Conservation (phyloP, 441 rosid genomes). For the Melastoma candidum region DNA sequence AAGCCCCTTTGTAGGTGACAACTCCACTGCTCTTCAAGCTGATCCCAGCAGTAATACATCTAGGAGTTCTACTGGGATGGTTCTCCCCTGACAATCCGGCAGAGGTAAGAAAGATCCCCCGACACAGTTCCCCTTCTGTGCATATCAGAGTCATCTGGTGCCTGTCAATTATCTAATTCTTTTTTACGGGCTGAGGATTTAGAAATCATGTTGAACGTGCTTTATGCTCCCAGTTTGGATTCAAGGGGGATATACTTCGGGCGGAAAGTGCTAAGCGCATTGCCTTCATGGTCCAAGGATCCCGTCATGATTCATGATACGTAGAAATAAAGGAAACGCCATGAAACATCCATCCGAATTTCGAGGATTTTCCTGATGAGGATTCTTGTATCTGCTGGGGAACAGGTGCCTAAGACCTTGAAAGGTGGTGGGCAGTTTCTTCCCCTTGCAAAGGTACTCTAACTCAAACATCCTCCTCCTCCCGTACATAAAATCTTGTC, state of each 20-base stretch:
- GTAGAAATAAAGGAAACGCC: slow-evolving; percentile 17
- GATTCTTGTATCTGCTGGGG: slow-evolving; percentile 52
- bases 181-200: slow-evolving; percentile 12
- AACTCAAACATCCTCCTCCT: slow-evolving; percentile 8
- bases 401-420: slow-evolving; percentile 46
- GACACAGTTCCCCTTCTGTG: neutral
- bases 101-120: slow-evolving; percentile 44
- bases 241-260: slow-evolving; percentile 76
- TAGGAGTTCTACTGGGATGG: slow-evolving; percentile 88
- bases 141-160: slow-evolving; percentile 7
- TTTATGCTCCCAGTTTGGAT: slow-evolving; percentile 78
- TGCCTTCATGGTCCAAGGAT: slow-evolving; percentile 74
- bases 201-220: slow-evolving; percentile 32
- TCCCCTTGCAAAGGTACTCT: slow-evolving; percentile 22
- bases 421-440: slow-evolving; percentile 27
- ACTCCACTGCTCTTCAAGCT: slow-evolving; percentile 94
- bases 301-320: slow-evolving; percentile 73
- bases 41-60: slow-evolving; percentile 84
- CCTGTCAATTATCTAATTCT: slow-evolving; percentile 7
- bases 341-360: slow-evolving; percentile 28
- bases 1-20: slow-evolving; percentile 49
- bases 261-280: slow-evolving; percentile 87
- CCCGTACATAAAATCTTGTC: slow-evolving; percentile 7
- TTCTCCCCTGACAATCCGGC: slow-evolving; percentile 59
- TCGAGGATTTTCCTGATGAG: slow-evolving; percentile 43